Conservation (phyloP, 768 basidiomycete species). For the Coprinopsis cinerea region DNA sequence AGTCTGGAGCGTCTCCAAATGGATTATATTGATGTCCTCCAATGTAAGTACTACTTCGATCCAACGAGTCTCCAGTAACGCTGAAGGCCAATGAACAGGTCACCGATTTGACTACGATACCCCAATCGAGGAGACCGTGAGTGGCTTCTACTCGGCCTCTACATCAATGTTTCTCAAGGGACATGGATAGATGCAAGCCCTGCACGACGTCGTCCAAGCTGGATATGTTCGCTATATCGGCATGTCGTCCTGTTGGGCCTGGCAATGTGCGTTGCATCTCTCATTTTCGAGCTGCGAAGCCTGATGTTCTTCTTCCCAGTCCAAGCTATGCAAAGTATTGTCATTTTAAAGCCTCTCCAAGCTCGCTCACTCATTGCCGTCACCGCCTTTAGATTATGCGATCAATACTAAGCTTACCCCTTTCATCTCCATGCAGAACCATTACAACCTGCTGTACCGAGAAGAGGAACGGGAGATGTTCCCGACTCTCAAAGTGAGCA, state of each 20-base stretch:
- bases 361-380: background rate
- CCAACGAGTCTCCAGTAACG: slow-evolving; percentile 36
- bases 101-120: slow-evolving; percentile 56
- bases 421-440: slow-evolving; percentile 68
- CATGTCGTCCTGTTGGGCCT: slow-evolving; percentile 53
- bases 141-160: slow-evolving; percentile 2
- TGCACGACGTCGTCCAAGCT: slow-evolving; percentile 59
- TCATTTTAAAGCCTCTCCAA: background rate
- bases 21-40: slow-evolving; percentile 73
- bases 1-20: slow-evolving; percentile 63
- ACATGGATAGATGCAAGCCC: slow-evolving; percentile 66
- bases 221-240: slow-evolving; percentile 59
- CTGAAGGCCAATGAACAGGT: slow-evolving; percentile 63
- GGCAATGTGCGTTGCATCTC: slow-evolving; percentile 36
- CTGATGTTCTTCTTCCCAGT: slow-evolving; percentile 27
- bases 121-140: slow-evolving; percentile 51
- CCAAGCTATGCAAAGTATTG: slow-evolving; percentile 50
- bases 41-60: slow-evolving; percentile 37
- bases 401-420: slow-evolving; percentile 49
- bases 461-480: slow-evolving; percentile 64
- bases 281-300: background rate
- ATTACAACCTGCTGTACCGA: slow-evolving; percentile 54
- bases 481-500: slow-evolving; percentile 44
- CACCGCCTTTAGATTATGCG: slow-evolving; percentile 43
- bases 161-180: too few species aligned